Evolutionary conservation across 805 yeast genomes (phyloP).

Genomic region (Myxozyma mucilagina): DNA sequence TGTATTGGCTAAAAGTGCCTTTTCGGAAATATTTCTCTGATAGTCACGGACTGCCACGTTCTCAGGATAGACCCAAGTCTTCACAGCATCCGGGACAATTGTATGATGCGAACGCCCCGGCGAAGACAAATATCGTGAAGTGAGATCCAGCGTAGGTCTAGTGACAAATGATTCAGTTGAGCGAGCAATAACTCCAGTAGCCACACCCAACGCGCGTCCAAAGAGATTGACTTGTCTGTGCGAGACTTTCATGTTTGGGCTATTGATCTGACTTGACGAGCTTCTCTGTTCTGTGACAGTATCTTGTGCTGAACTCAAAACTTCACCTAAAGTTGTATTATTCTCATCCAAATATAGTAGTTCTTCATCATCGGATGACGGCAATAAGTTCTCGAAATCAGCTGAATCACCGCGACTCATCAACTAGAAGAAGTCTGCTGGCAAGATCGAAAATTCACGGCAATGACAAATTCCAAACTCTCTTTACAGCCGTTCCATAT

Average conservation of each 20-base stretch:
- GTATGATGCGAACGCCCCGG: constrained; percentile 43
- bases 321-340: background rate
- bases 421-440: background rate
- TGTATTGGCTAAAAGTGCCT: constrained; percentile 69
- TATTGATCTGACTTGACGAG: background rate
- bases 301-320: background rate
- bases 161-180: background rate
- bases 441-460: background rate
- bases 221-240: constrained; percentile 11
- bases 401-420: background rate
- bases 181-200: constrained; percentile 1
- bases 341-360: background rate
- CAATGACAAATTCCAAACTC: no score
- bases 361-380: constrained; percentile 11
- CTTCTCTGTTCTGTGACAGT: background rate
- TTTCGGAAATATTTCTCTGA: constrained; percentile 75
- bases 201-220: constrained; percentile 10
- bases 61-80: constrained; percentile 74
- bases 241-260: background rate
- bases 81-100: constrained; percentile 45
- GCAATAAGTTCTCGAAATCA: background rate
- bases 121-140: constrained; percentile 10
- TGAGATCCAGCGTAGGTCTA: background rate
- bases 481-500: no score
- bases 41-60: constrained; percentile 84